Base-by-base conservation (phyloP, 2,329 filamentous ascomycete genomes). In the Claviceps pazoutovae region DNA sequence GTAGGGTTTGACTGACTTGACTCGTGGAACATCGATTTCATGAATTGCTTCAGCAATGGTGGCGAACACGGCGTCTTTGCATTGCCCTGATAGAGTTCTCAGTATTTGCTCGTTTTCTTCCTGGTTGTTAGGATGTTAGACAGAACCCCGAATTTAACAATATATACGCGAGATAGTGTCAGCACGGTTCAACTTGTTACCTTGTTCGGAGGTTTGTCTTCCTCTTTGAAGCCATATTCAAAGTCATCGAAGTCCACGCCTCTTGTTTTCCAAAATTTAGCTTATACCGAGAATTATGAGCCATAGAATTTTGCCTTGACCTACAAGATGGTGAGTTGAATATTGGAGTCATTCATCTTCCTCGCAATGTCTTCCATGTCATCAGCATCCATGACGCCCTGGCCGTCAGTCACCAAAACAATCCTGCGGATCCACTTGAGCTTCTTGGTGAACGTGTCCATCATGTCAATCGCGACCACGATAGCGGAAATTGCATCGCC, bases 191-290 rank as follows among this genome's bases (percentile, higher is more conserved):
- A 19, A 23, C n/a, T 52, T 49, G 5, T 44, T 61, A 84, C 82
- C 74, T 97, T 97, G 49, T 67, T 64, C 0, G 65, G 57, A 17
- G 83, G 71, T 64, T 98, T 98, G 57, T 86, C 79, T 65, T 96
- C 89, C 68, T 97, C 91, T 65, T 95, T 95, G 63, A 88, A 86
- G 43, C 90, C 90, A 62, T 84, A 95, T 2, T 95, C 89, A 1
- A 80, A 64, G 64, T 96, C 89, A 63, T 98, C 89, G 66, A 98
- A 97, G 64, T 98, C 93, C 17, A 95, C 80, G 14, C 93, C 93
- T 51, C 85, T 90, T 43, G 5, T 43, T 43, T 21, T 14, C 5
- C 19, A 2, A 21, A 42, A 30, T 30, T 52, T 46, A 52, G 53
- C 30, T 43, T 14, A 37, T 8, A 7, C 7, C 8, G 30, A 14